Conservation (phyloP, 2,329 filamentous ascomycete species). For the Penicillium sp. region DNA sequence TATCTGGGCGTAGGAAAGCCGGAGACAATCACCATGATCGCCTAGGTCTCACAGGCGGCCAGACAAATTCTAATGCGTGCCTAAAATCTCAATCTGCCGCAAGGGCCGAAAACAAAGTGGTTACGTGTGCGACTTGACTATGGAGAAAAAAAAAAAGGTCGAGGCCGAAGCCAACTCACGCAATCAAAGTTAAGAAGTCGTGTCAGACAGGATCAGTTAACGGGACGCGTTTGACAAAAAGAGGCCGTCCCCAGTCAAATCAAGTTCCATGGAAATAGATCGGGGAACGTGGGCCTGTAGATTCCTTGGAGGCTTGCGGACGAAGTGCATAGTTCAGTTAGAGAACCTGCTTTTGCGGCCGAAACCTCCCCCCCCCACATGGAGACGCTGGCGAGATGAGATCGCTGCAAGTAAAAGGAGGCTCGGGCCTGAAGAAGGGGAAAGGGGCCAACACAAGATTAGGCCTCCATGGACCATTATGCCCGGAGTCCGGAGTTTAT, state of each 20-base stretch:
- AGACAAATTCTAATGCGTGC: constrained; percentile 12
- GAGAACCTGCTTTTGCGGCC: constrained; percentile 30
- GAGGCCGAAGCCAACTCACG: background rate
- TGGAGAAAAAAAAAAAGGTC: background rate
- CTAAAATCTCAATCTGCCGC: constrained; percentile 10
- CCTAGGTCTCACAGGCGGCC: constrained; percentile 20
- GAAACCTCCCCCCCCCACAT: constrained; percentile 29
- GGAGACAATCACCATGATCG: constrained; percentile 21
- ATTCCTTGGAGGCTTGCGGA: constrained; percentile 4
- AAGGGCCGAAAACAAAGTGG: background rate
- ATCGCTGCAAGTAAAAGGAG: constrained; percentile 28
- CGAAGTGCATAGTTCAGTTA: background rate
- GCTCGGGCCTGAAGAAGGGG: constrained; percentile 18
- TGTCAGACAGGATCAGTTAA: background rate
- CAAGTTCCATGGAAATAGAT: constrained; percentile 18
- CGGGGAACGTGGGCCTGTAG: constrained; percentile 22
- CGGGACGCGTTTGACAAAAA: constrained; percentile 3
- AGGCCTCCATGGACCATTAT: background rate
- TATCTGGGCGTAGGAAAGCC: constrained; percentile 18
- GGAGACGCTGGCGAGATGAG: constrained; percentile 22
- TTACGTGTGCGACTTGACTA: constrained; percentile 17
- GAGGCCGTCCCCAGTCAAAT: constrained; percentile 14
- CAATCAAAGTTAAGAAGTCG: background rate
- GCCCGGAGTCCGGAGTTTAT: background rate
- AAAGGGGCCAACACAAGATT: constrained; percentile 3